Evolutionary conservation across 2,329 filamentous ascomycete species (phyloP).

Genomic region (Arthrobotrys musiformis): DNA sequence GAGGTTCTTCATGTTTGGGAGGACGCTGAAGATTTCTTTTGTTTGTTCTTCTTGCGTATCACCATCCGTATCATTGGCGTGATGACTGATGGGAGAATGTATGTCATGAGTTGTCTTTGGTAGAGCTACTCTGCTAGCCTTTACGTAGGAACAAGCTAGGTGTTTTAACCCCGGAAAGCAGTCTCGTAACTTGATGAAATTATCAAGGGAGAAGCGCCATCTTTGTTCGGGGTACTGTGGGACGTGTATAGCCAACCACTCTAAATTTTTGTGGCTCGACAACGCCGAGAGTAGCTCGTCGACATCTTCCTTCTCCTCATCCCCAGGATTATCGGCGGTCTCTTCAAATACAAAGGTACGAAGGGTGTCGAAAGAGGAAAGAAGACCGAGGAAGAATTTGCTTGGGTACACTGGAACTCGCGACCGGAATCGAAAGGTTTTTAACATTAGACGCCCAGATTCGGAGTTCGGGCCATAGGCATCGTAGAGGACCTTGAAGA

Average conservation of each 20-base stretch:
- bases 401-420: constrained; percentile 10
- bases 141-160: constrained; percentile 9
- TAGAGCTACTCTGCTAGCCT: neutral
- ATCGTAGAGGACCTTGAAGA: constrained; percentile 20
- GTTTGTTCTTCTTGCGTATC: neutral
- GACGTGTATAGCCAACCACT: constrained; percentile 19
- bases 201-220: constrained; percentile 6
- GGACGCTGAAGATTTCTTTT: constrained; percentile 22
- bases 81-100: no score
- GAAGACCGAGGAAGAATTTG: constrained; percentile 11
- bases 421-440: constrained; percentile 36
- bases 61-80: neutral
- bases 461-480: neutral
- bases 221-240: neutral
- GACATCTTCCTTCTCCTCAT: neutral
- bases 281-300: constrained; percentile 20
- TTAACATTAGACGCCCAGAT: neutral
- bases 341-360: constrained; percentile 42
- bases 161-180: constrained; percentile 8
- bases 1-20: constrained; percentile 23
- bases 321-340: neutral
- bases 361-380: constrained; percentile 36
- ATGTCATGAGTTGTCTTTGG: no score
- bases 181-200: constrained; percentile 2
- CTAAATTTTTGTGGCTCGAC: constrained; percentile 1